Evolutionary conservation across 2,329 filamentous ascomycete species (phyloP).

Genomic region (Ascochyta koolunga): DNA sequence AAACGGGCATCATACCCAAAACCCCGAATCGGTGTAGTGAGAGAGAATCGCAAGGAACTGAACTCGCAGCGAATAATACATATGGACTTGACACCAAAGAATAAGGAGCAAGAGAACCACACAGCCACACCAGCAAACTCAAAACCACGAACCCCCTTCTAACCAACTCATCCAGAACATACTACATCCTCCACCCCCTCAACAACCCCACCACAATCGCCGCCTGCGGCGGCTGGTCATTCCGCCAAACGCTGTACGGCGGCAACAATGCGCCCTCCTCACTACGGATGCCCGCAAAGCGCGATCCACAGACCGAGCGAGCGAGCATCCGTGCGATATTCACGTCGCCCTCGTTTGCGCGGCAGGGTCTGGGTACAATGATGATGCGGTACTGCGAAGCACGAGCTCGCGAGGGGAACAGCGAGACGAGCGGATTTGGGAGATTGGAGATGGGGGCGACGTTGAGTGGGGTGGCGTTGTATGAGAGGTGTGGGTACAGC

Average conservation of each 20-base stretch:
- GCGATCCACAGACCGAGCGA: slow-evolving; percentile 35
- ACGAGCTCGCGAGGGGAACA: slow-evolving; percentile 25
- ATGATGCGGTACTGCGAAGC: slow-evolving; percentile 47
- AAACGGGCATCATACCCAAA: not conserved
- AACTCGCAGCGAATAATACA: not conserved
- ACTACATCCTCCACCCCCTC: slow-evolving; percentile 42
- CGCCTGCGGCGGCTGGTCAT: slow-evolving; percentile 48
- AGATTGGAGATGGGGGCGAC: slow-evolving; percentile 47
- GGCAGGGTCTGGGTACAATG: slow-evolving; percentile 44
- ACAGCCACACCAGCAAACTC: no score
- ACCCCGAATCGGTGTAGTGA: no score
- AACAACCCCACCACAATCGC: slow-evolving; percentile 28
- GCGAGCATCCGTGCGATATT: slow-evolving; percentile 47
- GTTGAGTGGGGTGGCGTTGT: slow-evolving; percentile 41
- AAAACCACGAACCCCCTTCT: not conserved
- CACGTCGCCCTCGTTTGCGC: slow-evolving; percentile 38
- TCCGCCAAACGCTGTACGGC: slow-evolving; percentile 44
- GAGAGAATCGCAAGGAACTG: not conserved
- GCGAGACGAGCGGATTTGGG: slow-evolving; percentile 29
- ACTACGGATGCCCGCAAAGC: slow-evolving; percentile 37
- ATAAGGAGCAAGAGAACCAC: not conserved
- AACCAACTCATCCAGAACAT: slow-evolving; percentile 26
- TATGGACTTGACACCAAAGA: not conserved
- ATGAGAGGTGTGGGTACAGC: slow-evolving; percentile 44
- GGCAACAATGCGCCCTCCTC: slow-evolving; percentile 41